Evolutionary conservation across 805 yeast species (phyloP).

Genomic region (Candida saitoana): DNA sequence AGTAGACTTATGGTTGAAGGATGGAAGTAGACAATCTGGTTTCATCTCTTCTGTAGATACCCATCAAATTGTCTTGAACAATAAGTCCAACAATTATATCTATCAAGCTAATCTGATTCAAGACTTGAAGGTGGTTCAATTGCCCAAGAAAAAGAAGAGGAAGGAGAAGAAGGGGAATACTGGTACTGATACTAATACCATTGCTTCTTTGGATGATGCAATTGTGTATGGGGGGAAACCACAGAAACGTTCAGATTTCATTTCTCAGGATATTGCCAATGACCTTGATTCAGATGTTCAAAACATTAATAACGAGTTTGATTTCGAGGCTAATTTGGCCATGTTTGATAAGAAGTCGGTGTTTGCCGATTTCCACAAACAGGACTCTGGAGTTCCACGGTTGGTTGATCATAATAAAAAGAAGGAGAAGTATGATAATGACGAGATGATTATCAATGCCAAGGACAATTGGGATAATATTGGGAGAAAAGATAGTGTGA

Average conservation of each 20-base stretch:
- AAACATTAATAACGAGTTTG: constrained; percentile 62
- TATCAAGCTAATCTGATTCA: constrained; percentile 37
- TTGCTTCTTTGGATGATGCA: background rate
- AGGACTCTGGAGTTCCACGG: constrained; percentile 62
- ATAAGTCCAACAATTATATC: constrained; percentile 14
- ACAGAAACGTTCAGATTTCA: background rate
- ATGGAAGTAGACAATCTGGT: constrained; percentile 35
- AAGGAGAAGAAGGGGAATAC: background rate
- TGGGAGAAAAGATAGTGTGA: constrained; percentile 17
- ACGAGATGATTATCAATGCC: constrained; percentile 67
- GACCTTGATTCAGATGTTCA: constrained; percentile 41
- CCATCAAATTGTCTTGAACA: constrained; percentile 22
- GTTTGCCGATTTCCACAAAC: constrained; percentile 66
- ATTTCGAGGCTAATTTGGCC: constrained; percentile 75
- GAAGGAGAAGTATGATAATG: constrained; percentile 55
- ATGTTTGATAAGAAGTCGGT: constrained; percentile 79
- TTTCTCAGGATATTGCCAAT: constrained; percentile 8
- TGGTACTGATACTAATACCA: background rate
- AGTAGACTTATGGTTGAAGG: constrained; percentile 35
- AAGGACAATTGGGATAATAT: constrained; percentile 54
- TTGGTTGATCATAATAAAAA: constrained; percentile 71
- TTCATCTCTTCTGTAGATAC: constrained; percentile 30
- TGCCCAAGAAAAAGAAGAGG: constrained; percentile 35
- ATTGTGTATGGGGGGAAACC: constrained; percentile 1
- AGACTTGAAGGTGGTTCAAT: constrained; percentile 53